Evolutionary conservation across 2,329 filamentous ascomycete species (phyloP), one percentile per base, ranked within the genome.

Genomic region (Fusarium coicis): DNA sequence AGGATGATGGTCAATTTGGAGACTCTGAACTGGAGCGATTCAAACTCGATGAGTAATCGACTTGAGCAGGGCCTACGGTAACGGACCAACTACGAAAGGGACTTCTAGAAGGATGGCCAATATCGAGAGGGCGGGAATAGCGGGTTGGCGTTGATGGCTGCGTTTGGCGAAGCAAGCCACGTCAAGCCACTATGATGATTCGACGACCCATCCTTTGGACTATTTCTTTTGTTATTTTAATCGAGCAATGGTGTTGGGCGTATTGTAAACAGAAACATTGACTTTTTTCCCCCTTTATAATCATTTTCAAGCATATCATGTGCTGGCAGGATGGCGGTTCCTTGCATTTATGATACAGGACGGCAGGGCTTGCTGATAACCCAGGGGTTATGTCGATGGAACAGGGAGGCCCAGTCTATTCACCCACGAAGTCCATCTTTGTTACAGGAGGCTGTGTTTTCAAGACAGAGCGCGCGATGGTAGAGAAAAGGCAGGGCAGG

Each of bases 181-280:
- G 43, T 61, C 68, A 70, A 65, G 63, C 66, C 53, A 62, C 66
- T 76, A 28, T 46, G 68, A 78, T 66, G 76, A 77, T 76, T 76
- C 67, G 53, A 78, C 67, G 75, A 74, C 70, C 52, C 69, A 66
- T 69, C 64, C 50, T 70, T 74, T 71, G 75, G 68, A 59, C 68
- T 74, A 71, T 73, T 71, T 72, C 62, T 55, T 78, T 76, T 76
- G 70, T 78, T 62, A 70, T 73, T 72, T 73, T 55, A 75, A 79
- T 72, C 71, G 70, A 81, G 80, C 79, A 80, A 73, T 63, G 79
- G 79, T 76, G 79, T 80, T 80, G 73, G 78, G 78, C 77, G 78
- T 67, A 78, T 71, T 78, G 66, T 77, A 61, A 73, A 78, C 68
- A 77, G 68, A 70, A 66, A 68, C 66, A 54, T 68, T 56, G 23